Base-by-base conservation (phyloP, 1,284 basidiomycete genomes). In the Ganoderma sinense region DNA sequence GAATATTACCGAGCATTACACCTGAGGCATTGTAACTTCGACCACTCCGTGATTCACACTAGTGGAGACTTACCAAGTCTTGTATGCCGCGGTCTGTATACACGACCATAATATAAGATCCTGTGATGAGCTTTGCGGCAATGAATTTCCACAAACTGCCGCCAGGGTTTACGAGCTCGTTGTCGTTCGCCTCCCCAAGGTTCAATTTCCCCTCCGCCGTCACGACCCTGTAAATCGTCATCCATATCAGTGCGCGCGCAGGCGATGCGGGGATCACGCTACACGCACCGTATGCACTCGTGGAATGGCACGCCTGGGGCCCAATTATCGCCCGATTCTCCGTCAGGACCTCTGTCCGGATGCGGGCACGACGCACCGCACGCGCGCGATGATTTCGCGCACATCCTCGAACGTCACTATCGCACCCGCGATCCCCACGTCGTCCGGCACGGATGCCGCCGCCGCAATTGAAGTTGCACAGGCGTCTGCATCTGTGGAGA, bases 91-190 rank as follows among this genome's bases (percentile, higher is more conserved):
- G n/a, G n/a, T n/a, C n/a, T n/a, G n/a, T n/a, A n/a, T n/a, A n/a
- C n/a, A n/a, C n/a, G n/a, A n/a, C n/a, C n/a, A n/a, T n/a, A n/a
- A n/a, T n/a, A n/a, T n/a, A n/a, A n/a, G n/a, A n/a, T n/a, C n/a
- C n/a, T n/a, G n/a, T n/a, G n/a, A n/a, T n/a, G n/a, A n/a, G n/a
- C n/a, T n/a, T n/a, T n/a, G n/a, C n/a, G n/a, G n/a, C n/a, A n/a
- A n/a, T n/a, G 33, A 36, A 10, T 36, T 36, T 4, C 33, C 33
- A 36, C 33, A 36, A 7, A 10, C 6, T 36, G 1, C 75, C 62
- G 2, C 67, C 69, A 0, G 79, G 78, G 66, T 79, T 78, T 31
- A 79, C 70, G 33, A 78, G 67, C 64, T 79, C 78, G 67, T 80
- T 77, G 23, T 65, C 61, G 66, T 79, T 79, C 39, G 71, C 61